phyloP scores from a whole-genome alignment of 495 filamentous ascomycete genomes.

The Annulohypoxylon bovei region DNA sequence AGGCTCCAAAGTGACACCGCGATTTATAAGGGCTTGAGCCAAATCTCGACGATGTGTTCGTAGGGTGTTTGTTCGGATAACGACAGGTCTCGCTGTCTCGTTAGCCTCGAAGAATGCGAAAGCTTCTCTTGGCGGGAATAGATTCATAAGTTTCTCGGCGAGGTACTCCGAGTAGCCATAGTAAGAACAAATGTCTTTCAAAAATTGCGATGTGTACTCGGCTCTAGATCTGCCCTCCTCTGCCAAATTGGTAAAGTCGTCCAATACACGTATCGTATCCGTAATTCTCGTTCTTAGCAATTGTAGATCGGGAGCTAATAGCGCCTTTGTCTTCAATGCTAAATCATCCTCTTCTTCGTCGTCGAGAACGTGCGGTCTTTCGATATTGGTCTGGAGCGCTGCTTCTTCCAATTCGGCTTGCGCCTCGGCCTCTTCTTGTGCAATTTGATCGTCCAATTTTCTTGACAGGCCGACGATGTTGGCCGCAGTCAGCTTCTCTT shows the following conservation, averaged over 20 bases:
- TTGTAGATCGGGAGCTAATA: conserved; percentile 87
- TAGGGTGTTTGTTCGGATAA: conserved; percentile 89
- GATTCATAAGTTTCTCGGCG: conserved; percentile 85
- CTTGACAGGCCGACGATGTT: conserved; percentile 93
- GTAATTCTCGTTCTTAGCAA: conserved; percentile 90
- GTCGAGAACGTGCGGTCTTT: conserved; percentile 75
- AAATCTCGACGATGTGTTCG: conserved; percentile 91
- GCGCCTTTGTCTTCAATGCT: conserved; percentile 56
- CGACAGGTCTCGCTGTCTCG: conserved; percentile 86
- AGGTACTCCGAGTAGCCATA: conserved; percentile 88
- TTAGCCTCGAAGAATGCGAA: conserved; percentile 99
- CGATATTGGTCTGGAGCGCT: conserved; percentile 95
- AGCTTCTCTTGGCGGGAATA: conserved; percentile 93
- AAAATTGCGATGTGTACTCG: conserved; percentile 85
- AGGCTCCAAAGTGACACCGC: conserved; percentile 93
- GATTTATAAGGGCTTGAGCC: conserved; percentile 94
- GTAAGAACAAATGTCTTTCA: conserved; percentile 93
- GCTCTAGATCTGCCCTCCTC: conserved; percentile 81
- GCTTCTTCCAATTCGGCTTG: conserved; percentile 83
- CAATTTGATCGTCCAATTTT: conserved; percentile 76
- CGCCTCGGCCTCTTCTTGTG: conserved; percentile 78
- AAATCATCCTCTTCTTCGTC: conserved; percentile 58
- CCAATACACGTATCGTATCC: conserved; percentile 89
- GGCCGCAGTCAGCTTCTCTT: conserved; percentile 92
- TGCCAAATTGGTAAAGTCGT: conserved; percentile 81